Percentiles rank a stretch among this genome's conserved stretches.
Evolutionary conservation across 2,329 filamentous ascomycete species (phyloP).

Genomic region (Epichloe sp.): DNA sequence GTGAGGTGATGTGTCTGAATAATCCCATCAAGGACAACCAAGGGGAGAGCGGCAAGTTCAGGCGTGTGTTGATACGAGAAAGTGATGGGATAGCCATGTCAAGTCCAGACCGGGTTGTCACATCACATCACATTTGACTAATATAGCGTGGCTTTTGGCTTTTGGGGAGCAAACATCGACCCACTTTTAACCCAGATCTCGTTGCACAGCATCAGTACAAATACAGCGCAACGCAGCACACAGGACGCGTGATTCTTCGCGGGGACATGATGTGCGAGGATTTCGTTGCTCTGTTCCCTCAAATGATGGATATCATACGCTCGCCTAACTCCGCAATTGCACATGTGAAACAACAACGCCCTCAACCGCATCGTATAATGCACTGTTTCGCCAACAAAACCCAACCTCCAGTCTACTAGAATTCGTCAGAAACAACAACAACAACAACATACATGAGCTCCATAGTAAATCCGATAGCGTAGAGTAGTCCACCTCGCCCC

Average conservation of each 20-base stretch:
- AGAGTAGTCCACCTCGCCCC: neutral
- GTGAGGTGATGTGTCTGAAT: neutral
- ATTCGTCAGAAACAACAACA: neutral
- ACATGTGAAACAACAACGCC: neutral
- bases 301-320: slow-evolving; percentile 1
- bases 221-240: neutral
- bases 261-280: neutral
- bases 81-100: neutral
- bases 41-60: neutral
- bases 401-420: neutral
- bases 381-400: neutral
- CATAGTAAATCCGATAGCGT: too few species aligned
- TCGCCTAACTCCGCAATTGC: slow-evolving; percentile 1
- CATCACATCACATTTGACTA: neutral
- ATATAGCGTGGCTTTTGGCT: neutral
- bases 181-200: neutral
- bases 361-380: neutral
- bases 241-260: neutral
- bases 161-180: neutral
- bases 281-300: neutral
- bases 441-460: neutral
- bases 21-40: neutral
- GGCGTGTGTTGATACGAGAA: neutral
- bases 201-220: too few species aligned
- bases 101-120: neutral